Percentiles rank a stretch among this genome's conserved stretches.
Evolutionary conservation across 2,329 filamentous ascomycete species (phyloP).

Genomic region (Dactylonectria macrodidyma): DNA sequence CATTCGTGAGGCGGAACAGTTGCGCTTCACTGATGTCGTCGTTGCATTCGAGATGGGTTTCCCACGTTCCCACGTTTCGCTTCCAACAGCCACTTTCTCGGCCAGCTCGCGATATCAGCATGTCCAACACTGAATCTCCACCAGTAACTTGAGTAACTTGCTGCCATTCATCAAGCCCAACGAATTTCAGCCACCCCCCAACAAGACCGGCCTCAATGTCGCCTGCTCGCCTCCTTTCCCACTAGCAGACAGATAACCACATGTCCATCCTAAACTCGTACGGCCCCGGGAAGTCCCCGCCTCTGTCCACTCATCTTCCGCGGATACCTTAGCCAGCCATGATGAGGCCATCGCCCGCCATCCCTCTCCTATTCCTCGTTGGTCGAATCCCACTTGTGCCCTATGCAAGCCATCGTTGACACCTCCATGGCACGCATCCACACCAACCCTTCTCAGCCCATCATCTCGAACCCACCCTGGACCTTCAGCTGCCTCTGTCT

Average conservation of each 20-base stretch:
- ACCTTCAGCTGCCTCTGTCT: conserved; percentile 27
- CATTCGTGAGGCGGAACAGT: neutral
- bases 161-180: conserved; percentile 4
- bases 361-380: conserved; percentile 4
- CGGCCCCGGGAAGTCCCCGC: neutral
- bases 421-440: conserved; percentile 9
- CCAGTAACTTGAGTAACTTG: neutral
- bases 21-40: neutral
- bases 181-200: neutral
- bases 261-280: conserved; percentile 2
- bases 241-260: conserved; percentile 15
- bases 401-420: conserved; percentile 27
- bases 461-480: conserved; percentile 15
- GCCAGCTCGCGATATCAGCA: neutral
- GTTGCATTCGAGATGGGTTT: conserved; percentile 2
- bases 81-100: neutral
- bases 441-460: conserved; percentile 24
- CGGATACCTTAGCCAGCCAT: conserved; percentile 2
- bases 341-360: conserved; percentile 5
- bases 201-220: neutral
- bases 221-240: neutral
- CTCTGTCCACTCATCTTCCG: conserved; percentile 11
- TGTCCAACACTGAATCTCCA: neutral
- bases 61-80: neutral
- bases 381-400: neutral